Evolutionary conservation across 2,329 filamentous ascomycete genomes (phyloP).

Genomic region (Celoporthe dispersa): DNA sequence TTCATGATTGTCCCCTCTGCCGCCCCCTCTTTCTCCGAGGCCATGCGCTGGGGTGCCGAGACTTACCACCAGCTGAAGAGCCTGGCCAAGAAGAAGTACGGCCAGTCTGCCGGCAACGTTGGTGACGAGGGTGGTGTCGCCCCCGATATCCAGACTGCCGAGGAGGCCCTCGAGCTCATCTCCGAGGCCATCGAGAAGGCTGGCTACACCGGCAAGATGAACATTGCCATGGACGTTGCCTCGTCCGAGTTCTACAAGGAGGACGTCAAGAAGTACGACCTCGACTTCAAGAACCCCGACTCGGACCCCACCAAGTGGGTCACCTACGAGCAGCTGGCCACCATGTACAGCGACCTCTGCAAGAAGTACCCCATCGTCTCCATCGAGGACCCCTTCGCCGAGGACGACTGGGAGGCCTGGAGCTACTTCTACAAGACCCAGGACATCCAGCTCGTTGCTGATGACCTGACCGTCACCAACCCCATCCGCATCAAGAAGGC

Average conservation of each 20-base stretch:
- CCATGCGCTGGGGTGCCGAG: constrained; percentile 93
- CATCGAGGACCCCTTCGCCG: constrained; percentile 98
- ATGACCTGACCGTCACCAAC: constrained; percentile 99
- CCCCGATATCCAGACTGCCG: constrained; percentile 95
- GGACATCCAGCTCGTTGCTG: constrained; percentile 97
- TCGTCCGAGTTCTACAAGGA: constrained; percentile 99
- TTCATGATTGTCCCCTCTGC: constrained; percentile 92
- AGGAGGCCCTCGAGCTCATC: constrained; percentile 94
- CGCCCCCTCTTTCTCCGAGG: constrained; percentile 92
- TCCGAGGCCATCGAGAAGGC: constrained; percentile 91
- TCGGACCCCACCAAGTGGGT: constrained; percentile 97
- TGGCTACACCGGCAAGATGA: constrained; percentile 93
- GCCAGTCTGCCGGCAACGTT: constrained; percentile 97
- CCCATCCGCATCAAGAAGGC: constrained; percentile 99
- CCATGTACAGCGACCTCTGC: constrained; percentile 83
- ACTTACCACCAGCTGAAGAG: constrained; percentile 98
- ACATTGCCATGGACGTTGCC: constrained; percentile 99
- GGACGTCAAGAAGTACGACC: constrained; percentile 98
- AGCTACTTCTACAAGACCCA: constrained; percentile 99
- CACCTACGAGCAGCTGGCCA: constrained; percentile 96
- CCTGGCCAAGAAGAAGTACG: constrained; percentile 99
- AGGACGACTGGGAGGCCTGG: constrained; percentile 99
- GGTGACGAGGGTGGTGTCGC: constrained; percentile 99
- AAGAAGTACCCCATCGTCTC: constrained; percentile 98
- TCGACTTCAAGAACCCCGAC: constrained; percentile 99